phyloP scores from a whole-genome alignment of 371 early-diverging fungal genomes.

The Circinella minor region DNA sequence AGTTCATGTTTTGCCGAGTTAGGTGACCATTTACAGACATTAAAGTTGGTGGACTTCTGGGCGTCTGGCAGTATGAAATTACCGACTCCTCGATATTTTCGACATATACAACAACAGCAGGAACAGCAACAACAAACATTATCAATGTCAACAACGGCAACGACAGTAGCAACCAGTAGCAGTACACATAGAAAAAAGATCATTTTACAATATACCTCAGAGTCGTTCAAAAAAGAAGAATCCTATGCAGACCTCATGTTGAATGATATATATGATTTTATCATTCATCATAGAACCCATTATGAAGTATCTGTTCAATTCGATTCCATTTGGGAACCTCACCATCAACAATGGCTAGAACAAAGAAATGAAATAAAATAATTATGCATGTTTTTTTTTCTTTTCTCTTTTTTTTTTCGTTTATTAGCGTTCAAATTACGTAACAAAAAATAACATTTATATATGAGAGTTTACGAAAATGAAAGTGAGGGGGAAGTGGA shows the following conservation, averaged over 20 bases:
- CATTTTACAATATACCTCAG: not conserved
- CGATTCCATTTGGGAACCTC: not conserved
- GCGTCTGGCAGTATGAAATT: not conserved
- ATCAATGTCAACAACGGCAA: too few species aligned
- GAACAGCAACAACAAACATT: too few species aligned
- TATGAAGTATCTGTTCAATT: not conserved
- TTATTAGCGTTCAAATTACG: too few species aligned
- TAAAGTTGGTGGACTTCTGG: slow-evolving; percentile 7
- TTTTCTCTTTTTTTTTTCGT: not conserved
- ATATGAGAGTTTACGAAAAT: not conserved
- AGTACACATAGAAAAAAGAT: not conserved
- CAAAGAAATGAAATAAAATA: not conserved
- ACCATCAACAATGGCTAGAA: not conserved
- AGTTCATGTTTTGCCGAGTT: not conserved
- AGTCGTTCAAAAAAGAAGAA: not conserved
- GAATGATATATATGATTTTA: slow-evolving; percentile 1
- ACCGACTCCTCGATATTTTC: not conserved
- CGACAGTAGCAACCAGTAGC: too few species aligned
- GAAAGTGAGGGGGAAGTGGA: not conserved
- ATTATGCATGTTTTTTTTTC: not conserved
- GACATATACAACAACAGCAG: too few species aligned
- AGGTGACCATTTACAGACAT: not conserved
- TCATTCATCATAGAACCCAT: not conserved
- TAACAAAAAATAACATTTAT: not conserved
- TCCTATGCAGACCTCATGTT: not conserved